Evolutionary conservation across 495 filamentous ascomycete genomes (phyloP).

Genomic region (Penicillium canariense): DNA sequence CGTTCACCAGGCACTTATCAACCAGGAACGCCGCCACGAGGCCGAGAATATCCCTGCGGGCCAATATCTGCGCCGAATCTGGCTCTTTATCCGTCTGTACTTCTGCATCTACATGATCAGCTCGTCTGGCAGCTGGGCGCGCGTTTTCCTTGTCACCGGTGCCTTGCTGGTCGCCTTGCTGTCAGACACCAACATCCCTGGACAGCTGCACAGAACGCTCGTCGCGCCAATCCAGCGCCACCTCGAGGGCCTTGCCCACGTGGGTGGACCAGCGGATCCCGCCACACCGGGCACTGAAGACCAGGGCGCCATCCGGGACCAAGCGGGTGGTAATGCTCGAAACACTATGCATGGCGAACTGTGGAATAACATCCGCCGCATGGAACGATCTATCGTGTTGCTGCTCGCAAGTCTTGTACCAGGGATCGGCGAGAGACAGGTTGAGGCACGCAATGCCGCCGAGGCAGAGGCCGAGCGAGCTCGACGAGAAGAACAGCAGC

Average conservation of each 20-base stretch:
- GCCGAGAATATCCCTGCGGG: slow-evolving; percentile 44
- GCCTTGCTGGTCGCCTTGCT: slow-evolving; percentile 60
- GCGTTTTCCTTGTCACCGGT: slow-evolving; percentile 61
- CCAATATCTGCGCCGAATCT: slow-evolving; percentile 59
- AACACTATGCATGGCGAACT: slow-evolving; percentile 8
- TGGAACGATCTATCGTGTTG: slow-evolving; percentile 74
- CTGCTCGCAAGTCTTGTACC: slow-evolving; percentile 84
- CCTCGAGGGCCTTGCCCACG: slow-evolving; percentile 67
- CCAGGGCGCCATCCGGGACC: neutral
- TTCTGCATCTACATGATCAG: slow-evolving; percentile 80
- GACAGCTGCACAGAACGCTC: slow-evolving; percentile 52
- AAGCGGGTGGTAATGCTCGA: neutral
- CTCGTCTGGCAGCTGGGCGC: slow-evolving; percentile 66
- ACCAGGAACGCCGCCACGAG: slow-evolving; percentile 34
- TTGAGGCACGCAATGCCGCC: slow-evolving; percentile 64
- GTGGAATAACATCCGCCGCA: slow-evolving; percentile 53
- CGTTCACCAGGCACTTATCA: slow-evolving; percentile 39
- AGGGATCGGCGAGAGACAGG: slow-evolving; percentile 80
- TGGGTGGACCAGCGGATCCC: slow-evolving; percentile 33
- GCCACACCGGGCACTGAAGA: slow-evolving; percentile 17
- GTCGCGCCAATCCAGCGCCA: slow-evolving; percentile 66
- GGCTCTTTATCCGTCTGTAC: slow-evolving; percentile 74
- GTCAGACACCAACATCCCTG: slow-evolving; percentile 62
- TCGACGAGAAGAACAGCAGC: slow-evolving; percentile 36
- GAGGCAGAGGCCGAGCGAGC: slow-evolving; percentile 54